These are phyloP conservation scores for Beauveria pseudobassiana DNA, from an alignment of 2,329 filamentous ascomycete genomes.

Conservation along the genomic window DNA sequence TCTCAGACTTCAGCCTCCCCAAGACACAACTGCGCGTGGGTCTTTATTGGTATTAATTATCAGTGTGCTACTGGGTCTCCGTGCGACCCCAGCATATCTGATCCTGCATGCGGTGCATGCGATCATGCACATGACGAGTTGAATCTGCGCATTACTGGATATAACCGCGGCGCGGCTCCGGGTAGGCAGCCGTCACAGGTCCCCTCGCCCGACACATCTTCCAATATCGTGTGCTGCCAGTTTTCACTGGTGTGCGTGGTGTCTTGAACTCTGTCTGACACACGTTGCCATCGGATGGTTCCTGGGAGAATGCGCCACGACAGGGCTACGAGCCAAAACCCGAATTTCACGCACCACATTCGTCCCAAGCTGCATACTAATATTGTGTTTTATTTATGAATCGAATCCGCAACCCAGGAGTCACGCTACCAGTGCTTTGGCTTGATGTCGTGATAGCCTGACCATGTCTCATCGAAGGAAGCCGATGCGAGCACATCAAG, in stretches of 20 bases:
- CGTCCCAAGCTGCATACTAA: not conserved
- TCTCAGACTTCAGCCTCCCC: not conserved
- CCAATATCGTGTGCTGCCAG: not conserved
- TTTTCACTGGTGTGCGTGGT: not conserved
- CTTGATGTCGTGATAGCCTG: not conserved
- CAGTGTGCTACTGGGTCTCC: not conserved
- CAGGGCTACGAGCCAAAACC: not conserved
- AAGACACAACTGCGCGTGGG: not conserved
- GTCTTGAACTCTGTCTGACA: not conserved
- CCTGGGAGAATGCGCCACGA: not conserved
- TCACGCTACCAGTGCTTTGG: not conserved
- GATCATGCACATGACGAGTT: not conserved
- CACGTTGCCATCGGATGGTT: not conserved
- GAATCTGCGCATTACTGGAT: not conserved
- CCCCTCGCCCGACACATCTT: not conserved
- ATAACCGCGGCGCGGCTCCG: not conserved
- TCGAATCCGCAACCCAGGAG: not conserved
- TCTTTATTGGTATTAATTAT: not conserved
- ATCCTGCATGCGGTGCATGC: conserved; percentile 1
- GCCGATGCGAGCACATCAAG: not conserved
- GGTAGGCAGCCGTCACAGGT: not conserved
- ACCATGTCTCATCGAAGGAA: not conserved
- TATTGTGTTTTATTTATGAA: not conserved
- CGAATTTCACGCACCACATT: not conserved
- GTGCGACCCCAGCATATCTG: not conserved